Base-by-base conservation (phyloP, 2,329 filamentous ascomycete species). In the Ophiostoma montium region DNA sequence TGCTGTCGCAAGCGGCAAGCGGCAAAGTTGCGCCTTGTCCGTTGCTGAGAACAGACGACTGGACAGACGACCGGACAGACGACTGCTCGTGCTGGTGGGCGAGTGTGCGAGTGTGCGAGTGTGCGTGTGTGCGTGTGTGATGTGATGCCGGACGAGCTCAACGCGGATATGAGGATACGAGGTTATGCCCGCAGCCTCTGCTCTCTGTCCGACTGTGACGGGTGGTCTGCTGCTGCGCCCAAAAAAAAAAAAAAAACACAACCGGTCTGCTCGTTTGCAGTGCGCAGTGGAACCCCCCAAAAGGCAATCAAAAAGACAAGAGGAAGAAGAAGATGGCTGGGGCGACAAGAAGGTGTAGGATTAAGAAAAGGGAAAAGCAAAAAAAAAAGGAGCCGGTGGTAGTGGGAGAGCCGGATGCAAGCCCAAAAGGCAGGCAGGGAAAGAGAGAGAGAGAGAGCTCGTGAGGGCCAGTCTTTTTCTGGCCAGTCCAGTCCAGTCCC, bases 71-170 rank as follows among this genome's bases (percentile, higher is more conserved):
- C n/a, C n/a, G 31, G 12, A 3, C 11, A 35, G 27, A 45, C 16
- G 16, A 13, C 18, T 21, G 36, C n/a, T n/a, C n/a, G n/a, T 49
- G 43, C 23, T 46, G 49, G 47, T 36, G 47, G 46, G 50, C 50
- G 50, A 49, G 50, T 42, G 35, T 48, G 39, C 39, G 23, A 27
- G 23, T 27, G 23, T 27, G 23, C 23, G 23, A 4, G 23, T 27
- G 23, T 31, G 33, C 45, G n/a, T 31, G 18, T 18, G 33, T n/a
- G n/a, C n/a, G 23, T 19, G 11, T 38, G 35, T 9, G 35, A 35
- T 38, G 45, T 31, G n/a, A n/a, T n/a, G n/a, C n/a, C 8, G 33
- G 43, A 27, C 23, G 23, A 27, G 23, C 23, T 27, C 23, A 5
- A n/a, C 23, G 23, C 23, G 23, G 23, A 8, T 27, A 27, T 27